Evolutionary conservation across 805 yeast species (phyloP), one percentile per base, ranked within the genome.

Genomic region (Yueomyces sinensis): DNA sequence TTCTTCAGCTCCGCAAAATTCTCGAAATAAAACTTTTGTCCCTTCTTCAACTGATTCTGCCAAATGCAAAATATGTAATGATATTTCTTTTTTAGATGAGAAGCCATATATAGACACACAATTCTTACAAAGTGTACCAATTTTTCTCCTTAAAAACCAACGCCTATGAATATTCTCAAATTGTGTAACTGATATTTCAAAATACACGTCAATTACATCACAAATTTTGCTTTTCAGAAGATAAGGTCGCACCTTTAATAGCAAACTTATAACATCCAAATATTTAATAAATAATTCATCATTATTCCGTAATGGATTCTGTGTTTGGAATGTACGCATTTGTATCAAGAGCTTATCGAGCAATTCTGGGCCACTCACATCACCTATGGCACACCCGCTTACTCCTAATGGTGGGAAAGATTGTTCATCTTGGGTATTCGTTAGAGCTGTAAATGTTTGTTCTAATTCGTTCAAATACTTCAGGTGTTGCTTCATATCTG

Each of bases 81-180:
- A 36, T 17, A 36, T n/a, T 20, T 5, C 5, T 3, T 24, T 19
- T 30, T 36, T 36, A 5, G 34, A 27, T 2, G 17, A 19, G 11
- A 27, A 29, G 5, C 50, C 51, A 33, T 44, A 39, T 13, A 46
- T 32, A 14, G 34, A 29, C 13, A 31, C 29, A 20, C 32, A 15
- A 9, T 44, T 23, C 16, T 41, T 33, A 31, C 52, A 49, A 56
- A 56, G 51, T 17, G 29, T 27, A 9, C 48, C 48, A n/a, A 52
- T 9, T 29, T 45, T 54, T 31, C 34, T 41, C 29, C 53, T 39
- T 15, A 54, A 17, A n/a, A 44, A 40, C 58, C 56, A 54, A 29
- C 46, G 19, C 15, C 55, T 40, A 20, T 44, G 43, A 5, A 35
- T 24, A 15, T 20, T 15, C 3, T 35, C 36, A 32, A 38, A 43